Evolutionary conservation across 495 filamentous ascomycete species (phyloP), one percentile per base, ranked within the genome.

Genomic region (Lophium mytilinum): DNA sequence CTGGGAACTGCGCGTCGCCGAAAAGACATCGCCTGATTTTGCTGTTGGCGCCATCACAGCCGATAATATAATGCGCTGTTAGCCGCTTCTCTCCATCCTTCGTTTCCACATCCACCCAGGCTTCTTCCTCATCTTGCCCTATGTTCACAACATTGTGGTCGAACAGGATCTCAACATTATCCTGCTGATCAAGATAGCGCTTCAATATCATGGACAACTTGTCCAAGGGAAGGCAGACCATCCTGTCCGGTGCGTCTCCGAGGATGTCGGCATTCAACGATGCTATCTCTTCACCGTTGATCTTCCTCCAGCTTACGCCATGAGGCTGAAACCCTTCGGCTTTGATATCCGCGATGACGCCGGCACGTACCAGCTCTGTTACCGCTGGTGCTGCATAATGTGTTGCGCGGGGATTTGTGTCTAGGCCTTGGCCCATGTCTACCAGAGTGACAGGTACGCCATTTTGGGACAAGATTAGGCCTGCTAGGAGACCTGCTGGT

Each of bases 21-120:
- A 84, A 85, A 11, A 85, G 56, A 0, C 74, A 72, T 54, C 72
- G 73, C 24, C 80, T 69, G 10, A 84, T 73, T 4, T 69, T 70
- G 58, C 80, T 83, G 41, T 72, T 78, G 0, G 80, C 82, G 6
- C 81, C 81, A 65, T 85, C 81, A 57, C 79, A 81, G 0, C 81
- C 82, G 17, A 81, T 60, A 1, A 85, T 57, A 57, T 79, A 85
- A 2, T 30, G 24, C 24, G 24, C 24, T 30, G 24, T 6, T 3
- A 30, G 6, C 24, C 24, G 24, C 24, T 6, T 30, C 64, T 83
- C 80, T 30, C 71, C 80, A 37, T 72, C 71, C n/a, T 77, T 50
- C 74, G 76, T 78, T 1, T 11, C 68, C 64, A 57, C 33, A 11
- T 60, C 19, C 7, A 37, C 57, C n/a, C 40, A 53, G 4, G 62